These are phyloP conservation scores for Leishmania mexicana DNA, from an alignment of 208 protist genomes.

Conservation along the genomic window DNA sequence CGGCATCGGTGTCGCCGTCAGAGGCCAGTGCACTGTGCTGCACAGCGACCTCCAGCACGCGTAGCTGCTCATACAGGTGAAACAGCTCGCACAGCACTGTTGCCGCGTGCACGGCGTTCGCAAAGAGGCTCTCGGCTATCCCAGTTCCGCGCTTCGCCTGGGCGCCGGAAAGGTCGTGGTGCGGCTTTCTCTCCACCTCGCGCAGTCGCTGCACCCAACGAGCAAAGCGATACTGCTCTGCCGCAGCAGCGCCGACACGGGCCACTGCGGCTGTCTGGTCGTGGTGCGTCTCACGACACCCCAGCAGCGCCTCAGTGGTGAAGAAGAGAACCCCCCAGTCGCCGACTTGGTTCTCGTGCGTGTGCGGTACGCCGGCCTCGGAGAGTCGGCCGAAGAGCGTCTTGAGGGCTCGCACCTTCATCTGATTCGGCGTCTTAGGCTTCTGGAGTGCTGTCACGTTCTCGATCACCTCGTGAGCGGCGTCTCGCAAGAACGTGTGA, in stretches of 20 bases:
- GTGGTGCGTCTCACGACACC: conserved; percentile 44
- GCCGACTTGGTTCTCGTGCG: conserved; percentile 60
- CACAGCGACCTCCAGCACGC: conserved; percentile 39
- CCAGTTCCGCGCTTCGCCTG: conserved; percentile 81
- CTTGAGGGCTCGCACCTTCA: conserved; percentile 90
- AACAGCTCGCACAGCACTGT: conserved; percentile 39
- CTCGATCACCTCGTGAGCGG: conserved; percentile 64
- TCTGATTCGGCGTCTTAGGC: conserved; percentile 75
- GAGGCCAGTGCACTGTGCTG: conserved; percentile 22
- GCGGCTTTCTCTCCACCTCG: conserved; percentile 73
- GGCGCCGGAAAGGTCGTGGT: conserved; percentile 85
- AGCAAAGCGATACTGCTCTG: conserved; percentile 70
- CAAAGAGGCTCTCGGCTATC: conserved; percentile 73
- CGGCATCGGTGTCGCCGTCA: conserved; percentile 2
- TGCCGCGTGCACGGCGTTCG: conserved; percentile 39
- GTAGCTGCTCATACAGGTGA: conserved; percentile 46
- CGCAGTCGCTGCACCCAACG: conserved; percentile 89
- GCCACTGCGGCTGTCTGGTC: conserved; percentile 25
- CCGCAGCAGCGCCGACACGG: conserved; percentile 38
- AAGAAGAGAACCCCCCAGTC: conserved; percentile 78
- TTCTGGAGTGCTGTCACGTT: conserved; percentile 81
- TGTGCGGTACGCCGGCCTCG: conserved; percentile 82
- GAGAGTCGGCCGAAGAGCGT: conserved; percentile 74
- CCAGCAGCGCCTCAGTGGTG: conserved; percentile 60
- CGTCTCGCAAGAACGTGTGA: conserved; percentile 51